A percentile compares a stretch with the other conserved stretches of the same genome.
These are phyloP conservation scores for Crepidotus variabilis DNA, from an alignment of 768 basidiomycete genomes.

Conservation along the genomic window DNA sequence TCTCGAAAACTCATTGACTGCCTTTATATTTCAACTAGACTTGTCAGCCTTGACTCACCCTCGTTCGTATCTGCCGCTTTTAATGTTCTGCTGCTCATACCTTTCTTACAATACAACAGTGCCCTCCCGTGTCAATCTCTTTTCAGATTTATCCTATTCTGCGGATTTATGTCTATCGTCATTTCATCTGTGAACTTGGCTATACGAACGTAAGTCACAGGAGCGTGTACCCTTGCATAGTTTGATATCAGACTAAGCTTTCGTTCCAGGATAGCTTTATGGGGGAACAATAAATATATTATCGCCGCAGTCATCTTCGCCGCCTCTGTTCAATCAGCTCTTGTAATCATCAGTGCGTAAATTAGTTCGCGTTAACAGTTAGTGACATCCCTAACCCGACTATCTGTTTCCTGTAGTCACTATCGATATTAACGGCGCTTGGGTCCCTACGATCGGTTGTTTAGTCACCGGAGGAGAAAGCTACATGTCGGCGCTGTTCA, in stretches of 20 bases:
- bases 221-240: constrained; percentile 20
- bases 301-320: constrained; percentile 43
- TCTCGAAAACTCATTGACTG: constrained; percentile 7
- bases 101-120: constrained; percentile 14
- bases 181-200: constrained; percentile 58
- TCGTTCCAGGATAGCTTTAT: neutral
- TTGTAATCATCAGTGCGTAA: constrained; percentile 54
- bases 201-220: constrained; percentile 41
- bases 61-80: constrained; percentile 22
- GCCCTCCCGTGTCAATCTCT: constrained; percentile 57
- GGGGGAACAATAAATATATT: constrained; percentile 43
- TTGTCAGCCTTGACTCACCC: constrained; percentile 40
- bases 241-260: too few species aligned
- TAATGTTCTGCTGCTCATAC: neutral
- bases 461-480: neutral
- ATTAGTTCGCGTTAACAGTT: too few species aligned
- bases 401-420: too few species aligned
- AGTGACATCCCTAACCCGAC: too few species aligned
- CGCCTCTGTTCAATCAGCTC: constrained; percentile 64
- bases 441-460: neutral
- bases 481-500: neutral
- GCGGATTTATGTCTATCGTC: constrained; percentile 38
- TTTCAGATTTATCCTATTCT: constrained; percentile 51
- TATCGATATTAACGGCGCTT: neutral
- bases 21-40: constrained; percentile 31